Evolutionary conservation across 306 rosid genomes (phyloP).

Genomic region (Argentina anserina): DNA sequence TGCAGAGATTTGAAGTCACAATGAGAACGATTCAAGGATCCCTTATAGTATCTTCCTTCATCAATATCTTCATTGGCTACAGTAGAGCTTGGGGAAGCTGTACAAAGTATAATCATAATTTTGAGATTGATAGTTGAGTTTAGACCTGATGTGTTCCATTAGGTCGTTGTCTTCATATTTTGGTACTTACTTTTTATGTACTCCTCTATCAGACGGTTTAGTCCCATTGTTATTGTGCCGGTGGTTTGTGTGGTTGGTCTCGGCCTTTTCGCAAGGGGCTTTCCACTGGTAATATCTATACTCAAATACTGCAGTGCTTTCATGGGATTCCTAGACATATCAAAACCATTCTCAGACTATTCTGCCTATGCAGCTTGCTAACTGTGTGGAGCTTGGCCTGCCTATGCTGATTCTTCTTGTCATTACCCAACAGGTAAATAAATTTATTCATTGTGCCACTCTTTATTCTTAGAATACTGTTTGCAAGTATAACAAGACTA

Average conservation of each 20-base stretch:
- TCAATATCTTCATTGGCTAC: conserved; percentile 76
- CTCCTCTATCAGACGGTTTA: conserved; percentile 57
- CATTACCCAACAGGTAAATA: conserved; percentile 66
- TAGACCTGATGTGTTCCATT: conserved; percentile 3
- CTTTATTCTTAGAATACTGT: not conserved
- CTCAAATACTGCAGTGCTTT: conserved; percentile 11
- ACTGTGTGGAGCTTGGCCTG: conserved; percentile 79
- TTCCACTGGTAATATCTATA: conserved; percentile 62
- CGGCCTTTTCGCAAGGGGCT: conserved; percentile 75
- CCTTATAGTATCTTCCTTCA: conserved; percentile 65
- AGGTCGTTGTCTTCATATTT: not conserved
- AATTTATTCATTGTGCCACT: not conserved
- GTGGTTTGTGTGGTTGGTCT: conserved; percentile 79
- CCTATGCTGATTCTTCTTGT: conserved; percentile 84
- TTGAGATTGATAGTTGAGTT: not conserved
- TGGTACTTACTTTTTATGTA: conserved; percentile 9
- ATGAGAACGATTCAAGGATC: conserved; percentile 93
- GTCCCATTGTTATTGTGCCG: conserved; percentile 71
- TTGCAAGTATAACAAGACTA: not conserved
- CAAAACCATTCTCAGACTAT: conserved; percentile 23
- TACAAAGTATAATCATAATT: conserved; percentile 45
- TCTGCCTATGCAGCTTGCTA: conserved; percentile 58
- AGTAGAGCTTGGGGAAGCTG: conserved; percentile 68
- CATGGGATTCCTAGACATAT: not conserved
- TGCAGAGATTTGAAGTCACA: conserved; percentile 70